Conservation (phyloP, 2,329 filamentous ascomycete genomes). For the Cercospora beticola region DNA sequence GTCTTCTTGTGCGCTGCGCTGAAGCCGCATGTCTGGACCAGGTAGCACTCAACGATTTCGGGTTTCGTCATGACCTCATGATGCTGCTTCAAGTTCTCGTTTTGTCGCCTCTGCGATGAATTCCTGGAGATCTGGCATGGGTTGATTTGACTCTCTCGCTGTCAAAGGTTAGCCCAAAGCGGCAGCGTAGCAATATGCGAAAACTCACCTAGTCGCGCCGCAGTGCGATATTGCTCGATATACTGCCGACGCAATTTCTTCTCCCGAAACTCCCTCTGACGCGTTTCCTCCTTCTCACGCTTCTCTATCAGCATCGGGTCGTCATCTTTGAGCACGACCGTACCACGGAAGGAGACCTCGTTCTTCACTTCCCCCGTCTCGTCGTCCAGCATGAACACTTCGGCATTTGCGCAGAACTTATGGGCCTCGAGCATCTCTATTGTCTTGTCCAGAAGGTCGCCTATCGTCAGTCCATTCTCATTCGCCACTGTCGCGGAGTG, state of each 20-base stretch:
- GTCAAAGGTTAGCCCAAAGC: background rate
- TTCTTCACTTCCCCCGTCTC: conserved; percentile 11
- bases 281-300: background rate
- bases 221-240: conserved; percentile 10
- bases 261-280: background rate
- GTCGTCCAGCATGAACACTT: conserved; percentile 9
- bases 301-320: conserved; percentile 5
- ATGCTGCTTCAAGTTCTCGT: background rate
- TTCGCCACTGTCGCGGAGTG: background rate
- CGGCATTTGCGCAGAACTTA: conserved; percentile 8
- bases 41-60: background rate
- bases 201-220: background rate
- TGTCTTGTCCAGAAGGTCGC: conserved; percentile 12
- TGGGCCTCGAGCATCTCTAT: conserved; percentile 6
- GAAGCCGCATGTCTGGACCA: background rate
- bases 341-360: conserved; percentile 7
- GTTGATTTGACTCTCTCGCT: background rate
- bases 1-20: background rate
- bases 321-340: conserved; percentile 3
- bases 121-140: background rate
- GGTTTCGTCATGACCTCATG: too few species aligned
- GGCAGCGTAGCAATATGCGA: background rate
- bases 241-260: conserved; percentile 10
- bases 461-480: conserved; percentile 6
- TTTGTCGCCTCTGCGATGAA: conserved; percentile 1